Base-by-base conservation (phyloP, 495 filamentous ascomycete species). In the Penicillium chermesinum region DNA sequence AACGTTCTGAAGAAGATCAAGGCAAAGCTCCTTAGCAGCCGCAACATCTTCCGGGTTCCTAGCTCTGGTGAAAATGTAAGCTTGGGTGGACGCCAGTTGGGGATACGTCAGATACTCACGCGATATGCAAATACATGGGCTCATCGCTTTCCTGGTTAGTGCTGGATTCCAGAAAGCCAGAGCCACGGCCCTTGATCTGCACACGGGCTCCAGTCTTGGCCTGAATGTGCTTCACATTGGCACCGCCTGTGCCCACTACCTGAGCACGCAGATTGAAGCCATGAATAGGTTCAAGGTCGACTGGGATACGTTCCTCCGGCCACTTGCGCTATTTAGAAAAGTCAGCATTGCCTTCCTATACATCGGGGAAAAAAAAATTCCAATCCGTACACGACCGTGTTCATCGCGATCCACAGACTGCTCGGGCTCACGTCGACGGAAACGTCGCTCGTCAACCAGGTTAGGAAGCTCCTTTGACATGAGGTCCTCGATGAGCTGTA, bases 231-330 rank as follows among this genome's bases (percentile, higher is more conserved):
- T 98, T 98, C 35, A 98, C 93, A 58, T 96, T 95, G 17, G 85
- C 81, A 42, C 93, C 93, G 27, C 88, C 87, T 57, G 91, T 87
- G 15, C 93, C 93, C 42, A 98, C 93, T 37, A 98, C 90, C 58
- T 95, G 88, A 37, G 93, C 93, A 46, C 93, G 83, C 36, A 97
- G 75, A 53, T 98, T 98, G 71, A 98, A 98, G n/a, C 93, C 93
- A 16, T 84, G 87, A 38, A 96, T 81, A 1, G 90, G 86, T 50
- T 97, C 91, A 20, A 98, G 82, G 44, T 84, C 80, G 50, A 97
- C 88, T 7, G 89, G 83, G 49, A 98, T 94, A 48, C 84, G 86
- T 66, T 96, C 90, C 59, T 96, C 91, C 7, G 93, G 93, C 93
- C 93, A 97, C 89, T 96, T 96, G 55, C 91, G 89, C 88, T 96